Conservation (phyloP, 257 asterid genomes). For the Cruciata laevipes region DNA sequence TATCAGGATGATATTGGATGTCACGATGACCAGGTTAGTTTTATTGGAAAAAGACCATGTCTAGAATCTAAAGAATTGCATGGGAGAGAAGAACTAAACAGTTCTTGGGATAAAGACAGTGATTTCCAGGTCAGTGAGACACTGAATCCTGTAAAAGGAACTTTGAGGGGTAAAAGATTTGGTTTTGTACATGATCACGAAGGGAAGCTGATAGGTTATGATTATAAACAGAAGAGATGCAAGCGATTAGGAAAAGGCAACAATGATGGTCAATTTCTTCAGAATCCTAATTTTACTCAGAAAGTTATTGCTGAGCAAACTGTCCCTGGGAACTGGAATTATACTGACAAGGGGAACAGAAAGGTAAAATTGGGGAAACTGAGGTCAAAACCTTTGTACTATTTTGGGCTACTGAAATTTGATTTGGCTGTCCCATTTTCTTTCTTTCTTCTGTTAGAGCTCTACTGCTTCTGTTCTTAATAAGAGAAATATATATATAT, state of each 20-base stretch:
- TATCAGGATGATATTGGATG: constrained; percentile 16
- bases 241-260: constrained; percentile 23
- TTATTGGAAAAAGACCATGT: constrained; percentile 28
- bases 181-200: constrained; percentile 26
- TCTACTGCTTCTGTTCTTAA: constrained; percentile 1
- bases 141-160: constrained; percentile 24
- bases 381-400: constrained; percentile 26
- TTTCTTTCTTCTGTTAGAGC: neutral
- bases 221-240: constrained; percentile 18
- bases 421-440: constrained; percentile 13
- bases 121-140: constrained; percentile 22
- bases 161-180: constrained; percentile 20
- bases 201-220: constrained; percentile 26
- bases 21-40: constrained; percentile 23
- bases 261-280: constrained; percentile 22
- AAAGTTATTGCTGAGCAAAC: constrained; percentile 21
- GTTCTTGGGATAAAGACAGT: constrained; percentile 21
- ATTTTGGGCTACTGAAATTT: constrained; percentile 25
- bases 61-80: constrained; percentile 28
- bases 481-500: neutral
- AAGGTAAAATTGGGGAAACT: constrained; percentile 49
- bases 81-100: constrained; percentile 24
- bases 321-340: constrained; percentile 28
- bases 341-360: constrained; percentile 42
- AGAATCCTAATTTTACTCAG: constrained; percentile 21